Evolutionary conservation across 176 grass and related monocot genomes (phyloP), one percentile per base, ranked within the genome.

Genomic region (Phragmites australis): DNA sequence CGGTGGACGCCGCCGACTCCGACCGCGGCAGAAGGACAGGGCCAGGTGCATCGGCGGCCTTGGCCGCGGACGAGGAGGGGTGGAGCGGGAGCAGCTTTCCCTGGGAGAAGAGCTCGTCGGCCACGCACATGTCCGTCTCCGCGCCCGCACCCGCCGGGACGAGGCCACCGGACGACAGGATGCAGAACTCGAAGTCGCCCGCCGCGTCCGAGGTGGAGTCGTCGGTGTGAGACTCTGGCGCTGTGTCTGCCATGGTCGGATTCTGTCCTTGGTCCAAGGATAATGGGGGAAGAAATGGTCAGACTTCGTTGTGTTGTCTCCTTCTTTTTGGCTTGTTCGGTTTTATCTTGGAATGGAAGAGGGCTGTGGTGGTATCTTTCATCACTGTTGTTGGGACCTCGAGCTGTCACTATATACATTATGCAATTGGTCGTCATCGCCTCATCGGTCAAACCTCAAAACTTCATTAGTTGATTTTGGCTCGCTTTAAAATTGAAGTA

Each of bases 21-120:
- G 78, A 90, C 48, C 85, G 41, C 32, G 74, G 75, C 3, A 76
- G 48, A 14, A 65, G 10, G 37, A 5, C 22, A 0, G 5, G 18
- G 27, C 27, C 11, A 1, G 76, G 2, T 7, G 19, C 34, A 0
- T 85, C 78, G 10, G 8, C 11, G 9, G 68, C 82, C 8, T 58
- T 18, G 7, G 43, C 82, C 8, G 65, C 22, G 7, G 43, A 16
- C 18, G 72, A 79, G 27, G 88, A 85, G 16, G 82, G 74, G 0
- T 69, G 74, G 21, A 93, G 91, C 22, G 89, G 92, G 32, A 94
- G 92, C 18, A 94, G 80, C 78, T 83, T 88, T 3, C 92, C 92
- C 11, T 83, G 62, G 81, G 82, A 87, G 81, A 94, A 94, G 13
- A 94, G 54, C 80, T 94, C 92, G 61, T 94, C 92, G 22, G 92